Evolutionary conservation across 78 protist genomes (phyloP), one percentile per base, ranked within the genome.

Genomic region (Speleostelium caveatum): DNA sequence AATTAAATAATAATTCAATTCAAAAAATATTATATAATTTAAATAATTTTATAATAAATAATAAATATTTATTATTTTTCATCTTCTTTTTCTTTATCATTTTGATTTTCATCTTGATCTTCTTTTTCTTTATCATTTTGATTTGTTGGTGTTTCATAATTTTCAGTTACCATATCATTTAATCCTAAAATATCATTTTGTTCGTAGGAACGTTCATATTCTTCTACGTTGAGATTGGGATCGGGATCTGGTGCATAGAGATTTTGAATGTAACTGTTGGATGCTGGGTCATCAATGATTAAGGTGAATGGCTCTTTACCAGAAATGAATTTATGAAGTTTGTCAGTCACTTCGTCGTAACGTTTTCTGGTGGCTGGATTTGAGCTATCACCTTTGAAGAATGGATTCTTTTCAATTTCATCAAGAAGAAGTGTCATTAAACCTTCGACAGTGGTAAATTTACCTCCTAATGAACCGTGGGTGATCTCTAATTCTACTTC

Each of bases 381-480:
- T 2, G 94, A 93, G 16, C 72, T 30, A 86, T 94, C 98, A 58
- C 97, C 97, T 24, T 58, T 24, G 59, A 53, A 36, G 72, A 94
- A 94, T 49, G 94, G 80, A 65, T 66, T 68, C 63, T 66, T 39
- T 38, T 56, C 67, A 22, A 96, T 71, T 39, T 96, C 88, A 0
- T 90, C 92, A 2, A 26, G 4, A 12, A 83, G 56, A 55, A 75
- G 42, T 12, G 21, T 38, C 22, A 97, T 14, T 12, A 97, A 45
- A 75, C 98, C 98, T 71, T 97, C 99, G 4, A 97, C 73, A 26
- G 99, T 96, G 3, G 99, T 97, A 72, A 97, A 95, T 59, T 61
- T 26, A 17, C 98, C 98, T 53, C 99, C 99, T 35, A 97, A 78
- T 6, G 97, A 86, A n/a, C 99, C 99, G 16, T 85, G 59, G 12